Conservation (phyloP, 1,284 basidiomycete species). For the Trichosporon asahii region DNA sequence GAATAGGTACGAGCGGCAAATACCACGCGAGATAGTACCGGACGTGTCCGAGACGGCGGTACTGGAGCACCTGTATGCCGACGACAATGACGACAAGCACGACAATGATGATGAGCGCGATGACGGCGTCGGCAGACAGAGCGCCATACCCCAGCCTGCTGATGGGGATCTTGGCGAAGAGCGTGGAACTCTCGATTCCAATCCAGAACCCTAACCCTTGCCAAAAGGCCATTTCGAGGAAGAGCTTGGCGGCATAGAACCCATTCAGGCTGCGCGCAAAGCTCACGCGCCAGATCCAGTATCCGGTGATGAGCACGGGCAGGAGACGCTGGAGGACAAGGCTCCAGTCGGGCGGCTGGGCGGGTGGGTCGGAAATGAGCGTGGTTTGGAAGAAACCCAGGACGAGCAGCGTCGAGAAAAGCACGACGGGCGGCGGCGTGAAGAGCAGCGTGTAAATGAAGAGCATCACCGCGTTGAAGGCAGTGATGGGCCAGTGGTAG, state of each 20-base stretch:
- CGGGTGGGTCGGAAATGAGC: slow-evolving; percentile 34
- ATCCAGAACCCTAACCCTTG: slow-evolving; percentile 48
- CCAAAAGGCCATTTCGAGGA: slow-evolving; percentile 41
- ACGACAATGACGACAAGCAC: slow-evolving; percentile 32
- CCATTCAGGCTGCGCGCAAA: slow-evolving; percentile 36
- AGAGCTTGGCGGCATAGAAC: slow-evolving; percentile 29
- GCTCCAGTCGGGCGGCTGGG: slow-evolving; percentile 39
- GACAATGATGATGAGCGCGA: slow-evolving; percentile 33
- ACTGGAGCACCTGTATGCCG: slow-evolving; percentile 35
- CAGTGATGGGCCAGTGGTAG: slow-evolving; percentile 40
- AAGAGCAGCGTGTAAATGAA: slow-evolving; percentile 37
- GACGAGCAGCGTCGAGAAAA: slow-evolving; percentile 32
- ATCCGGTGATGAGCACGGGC: slow-evolving; percentile 33
- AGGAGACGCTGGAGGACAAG: slow-evolving; percentile 31
- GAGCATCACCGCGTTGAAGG: slow-evolving; percentile 39
- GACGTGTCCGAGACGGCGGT: slow-evolving; percentile 37
- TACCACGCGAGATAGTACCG: slow-evolving; percentile 45
- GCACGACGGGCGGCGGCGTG: slow-evolving; percentile 31
- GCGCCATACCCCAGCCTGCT: slow-evolving; percentile 38
- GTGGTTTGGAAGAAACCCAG: slow-evolving; percentile 42
- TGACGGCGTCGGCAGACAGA: slow-evolving; percentile 33
- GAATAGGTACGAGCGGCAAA: slow-evolving; percentile 38
- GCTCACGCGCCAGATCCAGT: slow-evolving; percentile 41
- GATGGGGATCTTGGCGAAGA: slow-evolving; percentile 45
- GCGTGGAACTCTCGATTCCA: slow-evolving; percentile 41